Evolutionary conservation across 2,329 filamentous ascomycete genomes (phyloP).

Genomic region (Rhynchosporium graminicola): DNA sequence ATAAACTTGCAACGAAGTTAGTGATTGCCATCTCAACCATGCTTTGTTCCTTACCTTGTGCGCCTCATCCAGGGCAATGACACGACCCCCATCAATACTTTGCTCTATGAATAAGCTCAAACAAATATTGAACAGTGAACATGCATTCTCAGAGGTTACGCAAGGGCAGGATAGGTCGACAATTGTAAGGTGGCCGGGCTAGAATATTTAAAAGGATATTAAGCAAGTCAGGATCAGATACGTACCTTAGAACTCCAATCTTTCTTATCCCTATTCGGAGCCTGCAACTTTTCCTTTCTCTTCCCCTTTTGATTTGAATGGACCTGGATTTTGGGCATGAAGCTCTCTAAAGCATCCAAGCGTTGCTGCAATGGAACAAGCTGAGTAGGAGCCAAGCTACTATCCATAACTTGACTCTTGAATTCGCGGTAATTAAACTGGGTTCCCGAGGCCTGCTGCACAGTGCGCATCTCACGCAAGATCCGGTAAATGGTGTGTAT

Average conservation of each 20-base stretch:
- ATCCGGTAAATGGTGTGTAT: slow-evolving; percentile 50
- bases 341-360: slow-evolving; percentile 63
- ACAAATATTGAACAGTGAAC: slow-evolving; percentile 71
- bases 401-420: slow-evolving; percentile 40
- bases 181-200: slow-evolving; percentile 59
- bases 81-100: slow-evolving; percentile 49
- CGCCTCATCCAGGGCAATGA: slow-evolving; percentile 74
- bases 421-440: slow-evolving; percentile 50
- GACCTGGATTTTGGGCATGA: slow-evolving; percentile 48
- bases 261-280: slow-evolving; percentile 21
- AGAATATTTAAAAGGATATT: slow-evolving; percentile 52
- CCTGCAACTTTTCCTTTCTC: slow-evolving; percentile 23
- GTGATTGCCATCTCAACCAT: neutral
- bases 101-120: slow-evolving; percentile 66
- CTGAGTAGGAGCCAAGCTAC: slow-evolving; percentile 52
- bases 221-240: neutral
- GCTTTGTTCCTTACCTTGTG: slow-evolving; percentile 58
- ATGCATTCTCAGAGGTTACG: slow-evolving; percentile 65
- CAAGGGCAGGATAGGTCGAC: slow-evolving; percentile 75
- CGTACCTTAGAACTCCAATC: slow-evolving; percentile 34
- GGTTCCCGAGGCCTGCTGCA: slow-evolving; percentile 37
- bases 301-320: neutral
- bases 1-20: slow-evolving; percentile 52
- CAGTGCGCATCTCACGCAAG: slow-evolving; percentile 51
- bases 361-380: slow-evolving; percentile 57